Conservation (phyloP, 108 stramenopile species). For the Parietichytrium sp. region DNA sequence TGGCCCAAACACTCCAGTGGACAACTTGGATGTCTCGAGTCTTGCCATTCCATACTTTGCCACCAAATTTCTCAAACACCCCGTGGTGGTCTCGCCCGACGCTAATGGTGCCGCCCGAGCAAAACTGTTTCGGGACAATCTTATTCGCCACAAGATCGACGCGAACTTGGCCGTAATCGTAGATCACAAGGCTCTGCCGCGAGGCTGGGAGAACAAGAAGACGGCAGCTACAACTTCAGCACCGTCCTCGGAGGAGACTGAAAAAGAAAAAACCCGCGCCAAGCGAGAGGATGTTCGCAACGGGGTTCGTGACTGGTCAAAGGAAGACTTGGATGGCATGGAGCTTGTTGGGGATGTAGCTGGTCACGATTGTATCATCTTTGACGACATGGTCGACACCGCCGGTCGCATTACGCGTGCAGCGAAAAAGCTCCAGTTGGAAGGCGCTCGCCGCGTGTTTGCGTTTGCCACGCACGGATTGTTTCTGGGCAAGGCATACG, state of each 20-base stretch:
- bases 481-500: slow-evolving; percentile 90
- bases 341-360: slow-evolving; percentile 97
- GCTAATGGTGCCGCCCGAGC: slow-evolving; percentile 98
- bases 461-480: slow-evolving; percentile 97
- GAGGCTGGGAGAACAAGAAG: slow-evolving; percentile 4
- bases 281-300: too few relatives aligned
- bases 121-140: slow-evolving; percentile 96
- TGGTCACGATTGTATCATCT: slow-evolving; percentile 96
- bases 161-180: slow-evolving; percentile 7
- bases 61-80: slow-evolving; percentile 91
- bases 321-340: slow-evolving; percentile 86
- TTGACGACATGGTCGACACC: slow-evolving; percentile 99
- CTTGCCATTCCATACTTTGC: slow-evolving; percentile 98
- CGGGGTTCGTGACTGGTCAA: slow-evolving; percentile 74
- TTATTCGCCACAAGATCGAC: slow-evolving; percentile 33
- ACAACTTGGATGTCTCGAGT: slow-evolving; percentile 95
- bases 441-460: slow-evolving; percentile 94
- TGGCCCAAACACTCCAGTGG: slow-evolving; percentile 92
- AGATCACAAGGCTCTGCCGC: not conserved
- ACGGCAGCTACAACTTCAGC: too few relatives aligned
- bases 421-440: slow-evolving; percentile 84
- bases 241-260: slow-evolving; percentile 83
- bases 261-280: slow-evolving; percentile 97
- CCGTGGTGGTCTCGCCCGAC: slow-evolving; percentile 97
- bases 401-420: slow-evolving; percentile 55